Base-by-base conservation (phyloP, 768 basidiomycete species). In the Termitomyces sp. region DNA sequence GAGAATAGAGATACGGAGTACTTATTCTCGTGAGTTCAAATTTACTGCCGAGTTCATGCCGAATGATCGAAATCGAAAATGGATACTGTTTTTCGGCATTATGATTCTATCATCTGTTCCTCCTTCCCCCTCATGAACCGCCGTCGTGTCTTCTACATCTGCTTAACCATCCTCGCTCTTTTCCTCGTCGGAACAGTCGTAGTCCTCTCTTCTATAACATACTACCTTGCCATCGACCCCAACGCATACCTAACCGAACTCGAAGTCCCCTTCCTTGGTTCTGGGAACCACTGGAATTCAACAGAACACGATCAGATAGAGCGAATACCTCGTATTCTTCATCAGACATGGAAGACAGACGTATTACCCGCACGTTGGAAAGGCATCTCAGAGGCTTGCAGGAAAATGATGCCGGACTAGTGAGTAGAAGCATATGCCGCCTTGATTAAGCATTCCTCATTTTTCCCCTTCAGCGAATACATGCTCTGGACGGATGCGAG, bases 341-440 rank as follows among this genome's bases (percentile, higher is more conserved):
- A 99, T 71, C 96, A 98, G 80, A 98, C 97, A 22, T 99, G 97
- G 97, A 97, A 95, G 77, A 85, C 88, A 10, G 88, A 95, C 53
- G 81, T 80, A 0, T 76, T 99, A 22, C 97, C 97, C 2, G 71
- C 76, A 43, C 79, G 81, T 57, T 99, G 95, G 95, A 80, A 81
- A 58, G 74, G 72, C 40, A 78, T 94, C 44, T 93, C 93, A 26
- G 79, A 91, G 68, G 84, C 77, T 28, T 98, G 97, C 74, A 81
- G 87, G 55, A 83, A 89, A 64, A 85, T 97, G 79, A 94, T 95
- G 86, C 82, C 91, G 6, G 94, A 97, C 79, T 99, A 97, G 95
- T 97, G 68, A 64, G 94, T 83, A 53, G 50, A 54, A 52, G 41
- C 55, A 50, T 26, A 9, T 54, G 51, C 49, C 35, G 43, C 49